Conservation (phyloP, 177 flowering plant genomes). For the Vitis hybrid region DNA sequence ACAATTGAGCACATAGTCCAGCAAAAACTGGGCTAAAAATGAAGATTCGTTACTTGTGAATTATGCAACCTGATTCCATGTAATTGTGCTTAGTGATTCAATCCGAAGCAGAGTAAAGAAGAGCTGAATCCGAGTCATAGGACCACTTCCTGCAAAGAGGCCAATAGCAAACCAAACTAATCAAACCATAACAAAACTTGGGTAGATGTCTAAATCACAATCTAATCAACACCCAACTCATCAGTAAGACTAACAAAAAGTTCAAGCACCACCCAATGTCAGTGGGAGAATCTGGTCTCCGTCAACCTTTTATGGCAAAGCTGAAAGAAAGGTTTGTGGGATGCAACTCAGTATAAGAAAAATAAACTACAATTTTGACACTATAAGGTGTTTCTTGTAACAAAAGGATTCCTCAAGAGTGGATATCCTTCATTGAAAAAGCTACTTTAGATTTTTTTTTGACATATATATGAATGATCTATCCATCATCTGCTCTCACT, state of each 20-base stretch:
- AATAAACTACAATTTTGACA: slow-evolving; percentile 1
- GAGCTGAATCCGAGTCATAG: too few relatives aligned
- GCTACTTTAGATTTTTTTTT: slow-evolving; percentile 26
- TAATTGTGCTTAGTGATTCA: too few relatives aligned
- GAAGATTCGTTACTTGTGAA: too few relatives aligned
- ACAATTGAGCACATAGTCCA: too few relatives aligned
- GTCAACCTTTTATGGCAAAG: slow-evolving; percentile 17
- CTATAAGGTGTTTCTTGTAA: slow-evolving; percentile 24
- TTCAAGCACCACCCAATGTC: slow-evolving; percentile 2
- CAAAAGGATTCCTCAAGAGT: slow-evolving; percentile 39
- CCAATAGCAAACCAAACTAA: too few relatives aligned
- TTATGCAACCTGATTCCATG: too few relatives aligned
- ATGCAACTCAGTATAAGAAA: not conserved
- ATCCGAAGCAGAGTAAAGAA: too few relatives aligned
- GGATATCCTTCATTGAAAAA: slow-evolving; percentile 39
- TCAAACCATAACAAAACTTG: too few relatives aligned
- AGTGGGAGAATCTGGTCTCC: slow-evolving; percentile 15
- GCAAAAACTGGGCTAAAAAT: too few relatives aligned
- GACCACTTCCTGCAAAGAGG: too few relatives aligned
- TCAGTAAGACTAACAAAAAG: not conserved
- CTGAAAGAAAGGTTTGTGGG: slow-evolving; percentile 5
- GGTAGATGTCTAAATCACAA: too few relatives aligned
- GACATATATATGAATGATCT: not conserved
- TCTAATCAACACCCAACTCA: not conserved
- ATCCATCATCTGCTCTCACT: slow-evolving; percentile 6